Percentiles rank a stretch among this genome's conserved stretches.
Evolutionary conservation across 1,139 yeast species (phyloP).

Genomic region (Debaryomycetaceae sp.): DNA sequence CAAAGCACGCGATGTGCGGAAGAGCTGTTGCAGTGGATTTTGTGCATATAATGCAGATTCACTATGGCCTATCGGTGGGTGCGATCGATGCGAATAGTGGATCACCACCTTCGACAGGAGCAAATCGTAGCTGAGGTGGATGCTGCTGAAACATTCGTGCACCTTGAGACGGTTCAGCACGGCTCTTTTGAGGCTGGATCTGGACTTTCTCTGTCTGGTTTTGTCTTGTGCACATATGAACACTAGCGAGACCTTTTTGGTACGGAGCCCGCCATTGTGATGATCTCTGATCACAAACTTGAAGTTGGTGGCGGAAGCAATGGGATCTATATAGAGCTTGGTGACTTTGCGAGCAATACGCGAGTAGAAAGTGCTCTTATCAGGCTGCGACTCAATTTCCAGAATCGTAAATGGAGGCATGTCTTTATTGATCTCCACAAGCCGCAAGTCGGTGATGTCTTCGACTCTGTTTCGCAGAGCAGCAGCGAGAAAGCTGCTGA

Average conservation of each 20-base stretch:
- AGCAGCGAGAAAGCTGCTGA: conserved; percentile 12
- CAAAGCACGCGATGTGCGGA: not conserved
- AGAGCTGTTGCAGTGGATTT: not conserved
- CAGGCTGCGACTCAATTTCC: conserved; percentile 10
- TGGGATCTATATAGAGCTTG: conserved; percentile 30
- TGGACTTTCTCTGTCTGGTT: conserved; percentile 32
- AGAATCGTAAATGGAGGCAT: conserved; percentile 18
- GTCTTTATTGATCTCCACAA: conserved; percentile 18
- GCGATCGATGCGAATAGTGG: conserved; percentile 32
- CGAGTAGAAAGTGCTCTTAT: conserved; percentile 24
- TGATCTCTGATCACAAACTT: conserved; percentile 40
- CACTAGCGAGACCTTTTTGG: conserved; percentile 37
- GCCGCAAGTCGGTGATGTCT: conserved; percentile 29
- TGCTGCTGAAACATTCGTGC: conserved; percentile 33
- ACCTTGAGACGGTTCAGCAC: conserved; percentile 33
- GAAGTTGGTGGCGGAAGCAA: conserved; percentile 34
- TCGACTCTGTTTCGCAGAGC: conserved; percentile 26
- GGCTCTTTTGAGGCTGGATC: conserved; percentile 31
- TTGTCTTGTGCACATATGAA: conserved; percentile 42
- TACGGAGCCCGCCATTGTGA: conserved; percentile 36
- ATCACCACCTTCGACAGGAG: conserved; percentile 28
- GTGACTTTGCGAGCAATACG: conserved; percentile 26
- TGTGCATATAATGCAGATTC: not conserved
- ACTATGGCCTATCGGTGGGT: conserved; percentile 7
- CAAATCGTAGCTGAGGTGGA: conserved; percentile 31